Evolutionary conservation across 768 basidiomycete genomes (phyloP).

Genomic region (Panaeolus cyanescens): DNA sequence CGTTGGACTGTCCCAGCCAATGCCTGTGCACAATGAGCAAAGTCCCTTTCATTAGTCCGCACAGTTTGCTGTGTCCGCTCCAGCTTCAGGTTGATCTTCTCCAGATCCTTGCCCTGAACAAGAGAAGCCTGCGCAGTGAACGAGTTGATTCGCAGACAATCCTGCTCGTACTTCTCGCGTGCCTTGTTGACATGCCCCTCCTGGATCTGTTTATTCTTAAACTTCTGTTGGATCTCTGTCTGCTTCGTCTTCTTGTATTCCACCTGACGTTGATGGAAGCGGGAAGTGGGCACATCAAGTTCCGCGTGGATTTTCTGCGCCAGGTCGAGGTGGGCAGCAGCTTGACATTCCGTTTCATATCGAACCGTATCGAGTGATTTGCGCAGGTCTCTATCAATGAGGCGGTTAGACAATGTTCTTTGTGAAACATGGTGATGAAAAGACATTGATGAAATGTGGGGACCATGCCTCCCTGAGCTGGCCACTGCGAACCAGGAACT

Average conservation of each 20-base stretch:
- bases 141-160: conserved; percentile 91
- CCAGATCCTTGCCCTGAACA: conserved; percentile 91
- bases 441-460: neutral
- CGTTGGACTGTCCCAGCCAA: conserved; percentile 76
- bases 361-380: conserved; percentile 79
- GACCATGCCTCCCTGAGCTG: neutral
- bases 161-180: conserved; percentile 89
- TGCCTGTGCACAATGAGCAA: conserved; percentile 80
- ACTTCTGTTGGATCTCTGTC: conserved; percentile 82
- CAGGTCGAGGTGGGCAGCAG: conserved; percentile 69
- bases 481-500: neutral
- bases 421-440: conserved; percentile 3
- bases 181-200: conserved; percentile 87
- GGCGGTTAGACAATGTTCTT: conserved; percentile 19
- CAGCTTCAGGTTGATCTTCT: conserved; percentile 84
- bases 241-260: conserved; percentile 78
- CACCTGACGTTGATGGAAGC: conserved; percentile 66
- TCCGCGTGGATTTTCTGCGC: conserved; percentile 75
- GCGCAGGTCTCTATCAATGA: conserved; percentile 67
- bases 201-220: conserved; percentile 86
- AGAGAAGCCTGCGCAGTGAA: conserved; percentile 91
- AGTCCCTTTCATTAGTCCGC: conserved; percentile 89
- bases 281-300: conserved; percentile 63
- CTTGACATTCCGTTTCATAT: conserved; percentile 83
- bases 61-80: conserved; percentile 93